Base-by-base conservation (phyloP, 345 rosid species). In the Melaleuca alternifolia region DNA sequence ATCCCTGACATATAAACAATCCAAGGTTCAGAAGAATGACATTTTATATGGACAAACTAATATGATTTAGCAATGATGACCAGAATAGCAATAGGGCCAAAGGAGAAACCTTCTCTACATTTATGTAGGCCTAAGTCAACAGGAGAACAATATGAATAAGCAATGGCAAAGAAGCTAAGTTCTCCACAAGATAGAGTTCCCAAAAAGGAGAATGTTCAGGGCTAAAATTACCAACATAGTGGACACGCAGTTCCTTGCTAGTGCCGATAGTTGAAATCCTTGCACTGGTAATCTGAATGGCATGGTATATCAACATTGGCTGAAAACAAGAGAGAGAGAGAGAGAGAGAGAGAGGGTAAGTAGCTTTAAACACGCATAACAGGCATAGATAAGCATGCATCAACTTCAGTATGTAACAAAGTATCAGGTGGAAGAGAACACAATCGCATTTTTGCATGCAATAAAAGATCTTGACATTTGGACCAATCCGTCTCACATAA, bases 231-330 rank as follows among this genome's bases (percentile, higher is more conserved):
- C 99, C 99, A 84, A 97, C 48, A 91, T 95, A 97, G 92, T 97
- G 99, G 88, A 97, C 92, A 89, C 91, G 85, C 86, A 97, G 89
- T 79, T 94, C 85, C 62, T 89, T 81, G 85, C 89, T 84, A 75
- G 88, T 76, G 87, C 86, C 90, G 82, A 88, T 75, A 84, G 86
- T 88, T 50, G 89, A 81, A 85, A 89, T 90, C 77, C 87, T 92
- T 46, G 87, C 54, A 85, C 93, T 90, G 88, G 93, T 76, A 89
- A 95, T 86, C 93, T 91, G 92, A 88, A 90, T 76, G 79, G 99
- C 95, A 90, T 90, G 89, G 90, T 94, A 95, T 65, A 97, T 87
- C 30, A 94, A 93, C 86, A 97, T 96, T 26, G 99, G 98, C 99
- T 97, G 98, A 81, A 88, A 83, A 54, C 85, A 18, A 51, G 83